A percentile compares a stretch with the other conserved stretches of the same genome.
Evolutionary conservation across 1,284 basidiomycete species (phyloP).

Genomic region (Apiotrichum gamsii): DNA sequence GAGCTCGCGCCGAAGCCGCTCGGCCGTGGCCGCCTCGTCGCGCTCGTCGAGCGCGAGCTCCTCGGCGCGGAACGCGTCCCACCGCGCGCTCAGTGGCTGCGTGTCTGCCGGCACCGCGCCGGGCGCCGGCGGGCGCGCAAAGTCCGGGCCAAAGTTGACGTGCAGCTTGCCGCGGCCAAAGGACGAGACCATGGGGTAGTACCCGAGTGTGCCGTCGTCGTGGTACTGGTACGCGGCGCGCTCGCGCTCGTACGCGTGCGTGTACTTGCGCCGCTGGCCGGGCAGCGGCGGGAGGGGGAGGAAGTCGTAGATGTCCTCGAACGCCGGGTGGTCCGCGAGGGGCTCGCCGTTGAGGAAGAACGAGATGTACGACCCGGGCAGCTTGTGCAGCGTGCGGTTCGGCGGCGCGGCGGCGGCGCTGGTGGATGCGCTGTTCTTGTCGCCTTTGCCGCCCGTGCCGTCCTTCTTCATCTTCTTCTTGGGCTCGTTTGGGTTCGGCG

Average conservation of each 20-base stretch:
- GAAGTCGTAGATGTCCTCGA: constrained; percentile 83
- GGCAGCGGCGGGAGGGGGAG: constrained; percentile 63
- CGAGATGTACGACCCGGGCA: constrained; percentile 67
- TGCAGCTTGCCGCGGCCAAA: constrained; percentile 82
- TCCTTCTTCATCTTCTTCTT: constrained; percentile 48
- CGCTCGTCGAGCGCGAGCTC: constrained; percentile 37
- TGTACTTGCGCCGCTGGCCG: constrained; percentile 40
- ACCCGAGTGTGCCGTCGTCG: constrained; percentile 92
- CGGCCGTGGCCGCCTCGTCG: constrained; percentile 33
- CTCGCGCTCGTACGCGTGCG: constrained; percentile 20
- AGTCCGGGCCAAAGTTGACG: constrained; percentile 82
- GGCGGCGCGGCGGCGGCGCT: background rate
- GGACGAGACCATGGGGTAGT: constrained; percentile 89
- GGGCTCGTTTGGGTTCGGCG: constrained; percentile 9
- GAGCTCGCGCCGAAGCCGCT: constrained; percentile 23
- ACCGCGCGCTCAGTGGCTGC: constrained; percentile 41
- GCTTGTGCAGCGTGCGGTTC: constrained; percentile 54
- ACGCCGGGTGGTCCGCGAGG: constrained; percentile 80
- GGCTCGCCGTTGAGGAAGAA: constrained; percentile 91
- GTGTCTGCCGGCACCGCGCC: constrained; percentile 23
- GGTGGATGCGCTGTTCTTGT: background rate
- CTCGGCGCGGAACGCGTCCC: constrained; percentile 36
- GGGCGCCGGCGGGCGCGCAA: constrained; percentile 55
- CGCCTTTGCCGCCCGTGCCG: background rate
- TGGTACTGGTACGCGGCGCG: constrained; percentile 47